Evolutionary conservation across 306 rosid genomes (phyloP).

Genomic region (Arachis hypogaea): DNA sequence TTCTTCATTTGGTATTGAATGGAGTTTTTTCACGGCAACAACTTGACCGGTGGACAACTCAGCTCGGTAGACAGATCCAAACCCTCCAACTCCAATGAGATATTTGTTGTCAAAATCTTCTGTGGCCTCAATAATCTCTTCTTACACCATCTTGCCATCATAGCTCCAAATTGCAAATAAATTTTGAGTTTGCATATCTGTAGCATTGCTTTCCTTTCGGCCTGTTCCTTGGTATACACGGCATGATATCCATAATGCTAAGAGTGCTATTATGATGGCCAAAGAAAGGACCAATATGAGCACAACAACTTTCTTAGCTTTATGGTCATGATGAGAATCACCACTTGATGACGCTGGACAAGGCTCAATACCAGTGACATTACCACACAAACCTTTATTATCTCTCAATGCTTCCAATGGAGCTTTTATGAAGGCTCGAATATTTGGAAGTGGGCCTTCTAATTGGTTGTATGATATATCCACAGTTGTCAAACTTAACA

Average conservation of each 20-base stretch:
- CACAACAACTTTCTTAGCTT: background rate
- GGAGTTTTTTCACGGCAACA: conserved; percentile 33
- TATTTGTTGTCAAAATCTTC: conserved; percentile 11
- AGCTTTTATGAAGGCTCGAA: background rate
- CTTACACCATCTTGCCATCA: conserved; percentile 17
- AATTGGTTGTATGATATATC: conserved; percentile 37
- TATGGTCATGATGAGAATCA: background rate
- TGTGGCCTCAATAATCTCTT: conserved; percentile 28
- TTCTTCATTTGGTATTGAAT: conserved; percentile 1
- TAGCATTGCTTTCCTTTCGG: background rate
- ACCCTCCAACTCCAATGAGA: conserved; percentile 12
- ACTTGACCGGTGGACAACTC: background rate
- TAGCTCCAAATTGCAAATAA: conserved; percentile 34
- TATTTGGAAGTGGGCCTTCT: conserved; percentile 20
- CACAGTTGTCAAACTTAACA: conserved; percentile 42
- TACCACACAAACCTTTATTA: conserved; percentile 14
- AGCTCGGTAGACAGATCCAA: conserved; percentile 14
- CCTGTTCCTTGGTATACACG: background rate
- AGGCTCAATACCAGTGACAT: background rate
- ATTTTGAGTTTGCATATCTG: background rate
- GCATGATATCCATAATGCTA: background rate
- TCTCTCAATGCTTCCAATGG: conserved; percentile 1
- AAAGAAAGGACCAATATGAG: background rate
- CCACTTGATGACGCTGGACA: background rate
- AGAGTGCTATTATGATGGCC: background rate